Evolutionary conservation across 208 protist genomes (phyloP), one percentile per base, ranked within the genome.

Genomic region (Phytomonas francai): DNA sequence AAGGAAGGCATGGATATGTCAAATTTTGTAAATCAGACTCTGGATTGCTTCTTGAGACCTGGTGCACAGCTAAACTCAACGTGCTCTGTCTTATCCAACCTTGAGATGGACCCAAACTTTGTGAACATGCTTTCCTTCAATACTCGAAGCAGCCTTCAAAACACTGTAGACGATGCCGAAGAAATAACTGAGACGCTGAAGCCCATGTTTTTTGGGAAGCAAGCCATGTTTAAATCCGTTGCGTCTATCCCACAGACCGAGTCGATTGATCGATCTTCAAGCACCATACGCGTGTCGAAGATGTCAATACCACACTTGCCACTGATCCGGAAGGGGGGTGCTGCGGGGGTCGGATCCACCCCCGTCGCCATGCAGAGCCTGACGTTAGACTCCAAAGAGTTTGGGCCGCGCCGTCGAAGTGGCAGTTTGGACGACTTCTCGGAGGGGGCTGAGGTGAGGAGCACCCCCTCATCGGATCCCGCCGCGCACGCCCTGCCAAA

Each of bases 61-160:
- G 72, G 49, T 0, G 60, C 51, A 2, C 31, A 67, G 29, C 72
- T 45, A 12, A 68, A 42, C 30, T 78, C 74, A 30, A 80, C 65
- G 68, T 68, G 61, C 59, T 84, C 78, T 42, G 66, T 80, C 11
- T 63, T 84, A 5, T 84, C 78, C 57, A 76, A 67, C 12, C 74
- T 84, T n/a, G 68, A 72, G 16, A 42, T 78, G 33, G 78, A 84
- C 67, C 56, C 73, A 39, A 84, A 80, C 67, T 67, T 80, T 30
- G 68, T 65, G n/a, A 60, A 77, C 30, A 59, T 84, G 28, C 75
- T 84, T 30, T 67, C 66, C 16, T 85, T 85, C 30, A 62, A 71
- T 51, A 71, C 72, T 14, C 39, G 70, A 25, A 81, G 73, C 68
- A 78, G 61, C 58, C 57, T 79, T 58, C 59, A 71, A 42, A 39